Percentiles rank a stretch among this genome's conserved stretches.
Evolutionary conservation across 495 filamentous ascomycete genomes (phyloP).

Genomic region (Aspergillus nidulans): DNA sequence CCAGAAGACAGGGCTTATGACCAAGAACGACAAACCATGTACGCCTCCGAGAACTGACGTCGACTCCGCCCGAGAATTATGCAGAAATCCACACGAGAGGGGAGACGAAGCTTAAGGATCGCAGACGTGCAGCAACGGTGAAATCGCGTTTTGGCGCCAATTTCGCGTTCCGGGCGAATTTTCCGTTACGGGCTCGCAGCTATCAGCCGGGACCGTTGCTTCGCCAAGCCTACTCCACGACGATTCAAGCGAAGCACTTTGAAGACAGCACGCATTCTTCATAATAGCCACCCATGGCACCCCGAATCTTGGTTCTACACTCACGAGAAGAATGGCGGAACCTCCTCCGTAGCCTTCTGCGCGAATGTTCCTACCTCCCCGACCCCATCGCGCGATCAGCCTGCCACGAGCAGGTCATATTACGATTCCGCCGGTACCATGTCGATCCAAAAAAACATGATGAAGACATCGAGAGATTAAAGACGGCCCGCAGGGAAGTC

Average conservation of each 20-base stretch:
- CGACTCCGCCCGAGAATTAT: neutral
- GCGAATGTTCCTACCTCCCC: slow-evolving; percentile 81
- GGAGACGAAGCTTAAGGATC: neutral
- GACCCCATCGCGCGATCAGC: slow-evolving; percentile 61
- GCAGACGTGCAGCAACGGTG: slow-evolving; percentile 3
- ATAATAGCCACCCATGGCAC: neutral
- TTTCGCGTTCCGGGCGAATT: slow-evolving; percentile 16
- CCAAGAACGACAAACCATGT: slow-evolving; percentile 1
- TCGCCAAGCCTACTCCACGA: neutral
- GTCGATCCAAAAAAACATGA: slow-evolving; percentile 3
- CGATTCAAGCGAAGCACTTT: neutral
- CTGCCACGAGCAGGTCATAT: slow-evolving; percentile 52
- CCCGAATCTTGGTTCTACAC: neutral
- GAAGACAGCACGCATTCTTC: neutral
- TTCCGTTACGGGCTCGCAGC: neutral
- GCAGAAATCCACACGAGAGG: slow-evolving; percentile 1
- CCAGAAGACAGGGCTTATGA: neutral
- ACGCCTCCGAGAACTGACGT: neutral
- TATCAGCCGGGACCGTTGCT: neutral
- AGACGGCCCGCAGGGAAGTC: neutral
- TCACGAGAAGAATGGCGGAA: slow-evolving; percentile 46
- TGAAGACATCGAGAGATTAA: slow-evolving; percentile 12
- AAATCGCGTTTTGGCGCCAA: slow-evolving; percentile 24
- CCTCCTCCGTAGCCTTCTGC: slow-evolving; percentile 72
- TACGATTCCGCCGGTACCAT: slow-evolving; percentile 47